Base-by-base conservation (phyloP, 495 filamentous ascomycete species). In the Schizothecium vesticola region DNA sequence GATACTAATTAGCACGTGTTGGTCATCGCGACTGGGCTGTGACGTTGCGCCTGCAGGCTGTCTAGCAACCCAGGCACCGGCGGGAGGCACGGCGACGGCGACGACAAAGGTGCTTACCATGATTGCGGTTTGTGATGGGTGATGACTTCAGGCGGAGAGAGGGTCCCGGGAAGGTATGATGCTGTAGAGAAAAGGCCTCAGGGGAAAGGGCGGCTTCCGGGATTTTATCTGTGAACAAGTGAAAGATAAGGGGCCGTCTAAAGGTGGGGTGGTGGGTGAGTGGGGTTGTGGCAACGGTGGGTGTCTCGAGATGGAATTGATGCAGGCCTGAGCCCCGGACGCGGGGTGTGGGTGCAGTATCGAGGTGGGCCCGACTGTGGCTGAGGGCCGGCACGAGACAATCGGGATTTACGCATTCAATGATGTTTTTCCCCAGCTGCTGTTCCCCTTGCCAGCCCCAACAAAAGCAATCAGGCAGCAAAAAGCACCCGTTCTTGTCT, bases 141-240 rank as follows among this genome's bases (percentile, higher is more conserved):
- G 43, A 51, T 51, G 19, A n/a, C 43, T 51, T 51, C 43, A 6
- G 23, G 26, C 22, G 58, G 58, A 28, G 22, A 59, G 26, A 28
- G 58, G 58, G 23, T 28, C 26, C 57, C 6, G 58, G 13, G 26
- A 59, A 24, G 21, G 58, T 61, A 56, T 66, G 55, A 66, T 29
- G 21, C 61, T 63, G 64, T 56, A 57, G 22, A 31, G 12, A 25
- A 66, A 62, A 63, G 61, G 29, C 61, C 64, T 28, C 59, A 66
- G 59, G 64, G 64, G 59, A 29, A 31, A 23, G 23, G 51, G 56
- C 24, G 26, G 59, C 26, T n/a, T 13, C 25, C 16, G 56, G 64
- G 56, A 23, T 25, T 62, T 66, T 59, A 62, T 66, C 56, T 59
- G 64, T 59, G 29, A 62, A 24, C 56, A 59, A 66, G 29, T 26